Conservation (phyloP, 1,284 basidiomycete genomes). For the Tilletia horrida region DNA sequence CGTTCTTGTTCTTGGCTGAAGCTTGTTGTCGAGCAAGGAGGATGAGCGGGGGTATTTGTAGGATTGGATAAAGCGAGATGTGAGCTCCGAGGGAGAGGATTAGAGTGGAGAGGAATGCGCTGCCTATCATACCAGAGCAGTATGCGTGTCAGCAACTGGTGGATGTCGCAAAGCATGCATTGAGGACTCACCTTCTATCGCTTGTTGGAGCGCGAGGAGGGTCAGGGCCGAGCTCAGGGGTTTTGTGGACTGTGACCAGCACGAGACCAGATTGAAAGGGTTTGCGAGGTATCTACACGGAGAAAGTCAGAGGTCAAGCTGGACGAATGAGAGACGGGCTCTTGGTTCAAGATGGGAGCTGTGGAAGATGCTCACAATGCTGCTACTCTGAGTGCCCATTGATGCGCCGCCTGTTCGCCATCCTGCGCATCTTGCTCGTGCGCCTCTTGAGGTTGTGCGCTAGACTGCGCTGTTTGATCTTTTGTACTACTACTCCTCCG, state of each 20-base stretch:
- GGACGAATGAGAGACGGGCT: neutral
- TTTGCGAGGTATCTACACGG: constrained; percentile 74
- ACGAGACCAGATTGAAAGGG: constrained; percentile 77
- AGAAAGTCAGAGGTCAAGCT: constrained; percentile 15
- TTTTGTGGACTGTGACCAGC: constrained; percentile 74
- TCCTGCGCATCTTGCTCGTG: neutral
- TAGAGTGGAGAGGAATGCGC: constrained; percentile 26
- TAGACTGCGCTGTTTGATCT: neutral
- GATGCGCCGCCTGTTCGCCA: constrained; percentile 61
- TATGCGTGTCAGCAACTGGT: neutral
- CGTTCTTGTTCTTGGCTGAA: constrained; percentile 32
- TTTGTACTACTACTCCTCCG: constrained; percentile 33
- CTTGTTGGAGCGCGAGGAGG: constrained; percentile 69
- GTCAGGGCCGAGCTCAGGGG: constrained; percentile 72
- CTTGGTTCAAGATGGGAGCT: too few relatives aligned
- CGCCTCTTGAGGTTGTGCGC: neutral
- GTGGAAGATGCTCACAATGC: neutral
- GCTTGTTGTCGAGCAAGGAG: constrained; percentile 59
- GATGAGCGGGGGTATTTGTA: constrained; percentile 68
- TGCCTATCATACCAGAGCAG: neutral
- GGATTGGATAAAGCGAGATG: constrained; percentile 61
- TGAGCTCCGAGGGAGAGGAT: constrained; percentile 24
- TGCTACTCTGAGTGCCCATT: neutral
- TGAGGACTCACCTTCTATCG: constrained; percentile 63
- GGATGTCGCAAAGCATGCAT: constrained; percentile 2